phyloP scores from a whole-genome alignment of 2,329 filamentous ascomycete genomes.

The Fusarium globosum region DNA sequence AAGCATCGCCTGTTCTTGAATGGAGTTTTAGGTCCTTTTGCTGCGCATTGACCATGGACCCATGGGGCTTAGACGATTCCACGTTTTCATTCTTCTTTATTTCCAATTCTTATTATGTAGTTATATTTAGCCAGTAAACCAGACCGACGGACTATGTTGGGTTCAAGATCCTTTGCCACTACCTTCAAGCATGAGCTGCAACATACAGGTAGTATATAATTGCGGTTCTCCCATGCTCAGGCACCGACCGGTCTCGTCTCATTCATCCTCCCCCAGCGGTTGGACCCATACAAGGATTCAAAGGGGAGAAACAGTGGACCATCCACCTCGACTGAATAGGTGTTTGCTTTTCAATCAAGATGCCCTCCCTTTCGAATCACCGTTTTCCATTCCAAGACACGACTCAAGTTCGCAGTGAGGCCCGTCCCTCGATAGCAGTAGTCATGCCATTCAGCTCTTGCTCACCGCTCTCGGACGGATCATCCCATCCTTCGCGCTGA shows the following conservation, averaged over 20 bases:
- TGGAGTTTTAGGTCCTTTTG: neutral
- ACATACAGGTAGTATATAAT: too few species aligned
- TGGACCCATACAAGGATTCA: neutral
- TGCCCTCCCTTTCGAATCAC: too few species aligned
- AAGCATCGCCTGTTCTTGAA: neutral
- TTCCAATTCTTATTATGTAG: neutral
- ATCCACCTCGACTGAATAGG: too few species aligned
- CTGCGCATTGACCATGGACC: neutral
- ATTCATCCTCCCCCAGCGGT: rapidly evolving
- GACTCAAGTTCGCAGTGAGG: neutral
- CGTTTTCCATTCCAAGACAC: rapidly evolving
- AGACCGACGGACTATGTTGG: neutral
- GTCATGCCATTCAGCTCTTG: slow-evolving; percentile 4
- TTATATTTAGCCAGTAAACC: neutral
- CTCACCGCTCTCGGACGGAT: neutral
- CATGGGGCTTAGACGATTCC: neutral
- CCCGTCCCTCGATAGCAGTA: neutral
- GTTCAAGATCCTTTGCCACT: too few species aligned
- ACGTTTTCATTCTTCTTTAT: neutral
- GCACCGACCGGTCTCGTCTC: rapidly evolving
- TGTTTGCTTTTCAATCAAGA: neutral
- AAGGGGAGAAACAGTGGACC: neutral
- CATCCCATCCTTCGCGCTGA: slow-evolving; percentile 23
- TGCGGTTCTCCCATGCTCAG: rapidly evolving
- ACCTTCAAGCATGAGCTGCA: too few species aligned